Evolutionary conservation across 345 rosid species (phyloP), one percentile per base, ranked within the genome.

Genomic region (Ceriops tagal): DNA sequence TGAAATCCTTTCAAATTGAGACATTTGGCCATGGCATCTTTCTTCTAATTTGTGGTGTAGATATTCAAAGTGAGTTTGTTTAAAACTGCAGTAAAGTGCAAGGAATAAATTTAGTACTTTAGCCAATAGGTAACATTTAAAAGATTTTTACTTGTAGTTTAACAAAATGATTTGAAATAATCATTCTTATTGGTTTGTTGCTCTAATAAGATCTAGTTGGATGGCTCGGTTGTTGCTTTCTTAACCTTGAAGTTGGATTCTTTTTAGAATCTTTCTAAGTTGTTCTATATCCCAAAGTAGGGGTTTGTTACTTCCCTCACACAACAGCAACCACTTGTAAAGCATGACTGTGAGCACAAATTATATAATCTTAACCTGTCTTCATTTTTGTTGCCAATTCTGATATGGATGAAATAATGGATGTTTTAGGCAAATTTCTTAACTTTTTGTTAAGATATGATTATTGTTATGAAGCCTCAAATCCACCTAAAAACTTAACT

Each of bases 41-140:
- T 53, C 39, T 49, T 11, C 39, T 61, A 30, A 30, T 60, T 15
- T 66, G 20, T 57, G 57, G 9, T 49, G 52, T 75, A 93, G 99
- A 86, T 93, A 62, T 95, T 65, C 81, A 95, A 92, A 79, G 97
- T 96, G 22, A 91, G 99, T 18, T 74, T 95, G 74, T 95, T 92
- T 77, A 95, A 87, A 84, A 82, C 92, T 73, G 97, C 97, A 61
- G 89, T 97, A 27, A 97, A 95, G 75, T 92, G 86, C 77, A 95
- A 92, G 77, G 99, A 92, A 77, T 97, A 95, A 76, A 88, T 87
- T 68, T 92, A 97, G 62, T 92, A 95, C 75, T 95, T 95, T 53
- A 88, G 96, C 75, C 90, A 92, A 63, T 96, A 88, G 96, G 96
- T 88, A 53, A 53, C 21, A 56, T 47, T 20, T 43, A 58, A 3